Evolutionary conservation across 805 yeast genomes (phyloP), one percentile per base, ranked within the genome.

Genomic region (Candida manassasensis): DNA sequence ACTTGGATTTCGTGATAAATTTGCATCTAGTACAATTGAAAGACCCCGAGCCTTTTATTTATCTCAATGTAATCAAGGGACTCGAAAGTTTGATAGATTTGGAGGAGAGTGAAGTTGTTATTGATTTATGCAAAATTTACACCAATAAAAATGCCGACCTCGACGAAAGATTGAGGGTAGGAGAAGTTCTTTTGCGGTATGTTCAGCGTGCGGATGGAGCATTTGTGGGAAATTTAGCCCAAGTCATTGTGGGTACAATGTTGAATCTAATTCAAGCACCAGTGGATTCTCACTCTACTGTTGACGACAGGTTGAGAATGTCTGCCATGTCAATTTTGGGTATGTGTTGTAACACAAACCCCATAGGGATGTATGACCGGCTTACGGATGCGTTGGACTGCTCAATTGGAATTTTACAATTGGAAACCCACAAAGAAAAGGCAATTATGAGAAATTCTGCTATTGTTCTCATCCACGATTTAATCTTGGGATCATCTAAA

Each of bases 241-340:
- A 57, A 7, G 34, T 48, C 1, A 52, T 87, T 4, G 67, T 75
- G 1, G 52, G 59, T 4, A 48, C 67, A 0, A 67, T 77, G 19
- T 49, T 84, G 2, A 28, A 45, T 1, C 31, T 69, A 15, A 62
- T 77, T 3, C 43, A 63, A 28, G 45, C 62, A 21, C 40, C 50
- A 2, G 28, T 32, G 1, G 41, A 41, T 4, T 52, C 42, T 1
- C 43, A 55, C n/a, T 45, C 55, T 3, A 13, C 13, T 13, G 19
- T 15, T 15, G 95, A 87, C 43, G 63, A 70, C 39, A 70, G 80
- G 26, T 43, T 88, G 26, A 67, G 97, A 45, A 80, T 87, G 83
- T 89, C 97, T 2, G 75, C 96, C 0, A 73, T 89, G 77, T 84
- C 96, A 0, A 56, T 93, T 10, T 54, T 90, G n/a, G 96, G 97